Evolutionary conservation across 1,139 yeast species (phyloP).

Genomic region (Sugiyamaella xylanicola): DNA sequence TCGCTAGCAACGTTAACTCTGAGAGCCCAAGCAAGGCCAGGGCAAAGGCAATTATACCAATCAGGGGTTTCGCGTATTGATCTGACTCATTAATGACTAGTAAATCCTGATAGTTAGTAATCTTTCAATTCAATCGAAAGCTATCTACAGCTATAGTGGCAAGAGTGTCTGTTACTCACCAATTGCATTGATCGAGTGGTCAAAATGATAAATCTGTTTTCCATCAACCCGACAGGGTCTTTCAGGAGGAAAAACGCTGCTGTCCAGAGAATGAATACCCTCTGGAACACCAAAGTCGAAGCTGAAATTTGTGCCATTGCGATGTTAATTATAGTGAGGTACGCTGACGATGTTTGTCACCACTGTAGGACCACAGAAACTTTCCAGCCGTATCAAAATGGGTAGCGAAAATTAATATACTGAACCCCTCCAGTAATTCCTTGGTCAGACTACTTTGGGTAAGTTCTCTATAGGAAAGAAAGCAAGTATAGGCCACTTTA

Average conservation of each 20-base stretch:
- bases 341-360: too few species aligned
- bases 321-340: too few species aligned
- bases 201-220: conserved; percentile 45
- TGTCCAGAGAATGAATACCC: conserved; percentile 50
- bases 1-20: conserved; percentile 38
- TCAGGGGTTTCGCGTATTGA: conserved; percentile 16
- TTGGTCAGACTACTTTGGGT: too few species aligned
- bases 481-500: too few species aligned
- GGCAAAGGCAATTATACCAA: conserved; percentile 51
- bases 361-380: too few species aligned
- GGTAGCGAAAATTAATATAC: too few species aligned
- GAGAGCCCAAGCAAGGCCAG: conserved; percentile 41
- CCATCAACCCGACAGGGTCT: conserved; percentile 34
- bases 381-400: too few species aligned
- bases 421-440: too few species aligned
- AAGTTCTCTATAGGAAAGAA: too few species aligned
- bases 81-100: background rate
- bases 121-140: too few species aligned
- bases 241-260: conserved; percentile 47
- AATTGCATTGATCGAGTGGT: conserved; percentile 61
- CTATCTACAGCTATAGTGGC: too few species aligned
- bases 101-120: background rate
- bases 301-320: conserved; percentile 35
- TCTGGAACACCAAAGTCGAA: conserved; percentile 36
- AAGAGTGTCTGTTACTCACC: conserved; percentile 12